Evolutionary conservation across 2,329 filamentous ascomycete species (phyloP), one percentile per base, ranked within the genome.

Genomic region (Chrysoporthe deuterocubensis): DNA sequence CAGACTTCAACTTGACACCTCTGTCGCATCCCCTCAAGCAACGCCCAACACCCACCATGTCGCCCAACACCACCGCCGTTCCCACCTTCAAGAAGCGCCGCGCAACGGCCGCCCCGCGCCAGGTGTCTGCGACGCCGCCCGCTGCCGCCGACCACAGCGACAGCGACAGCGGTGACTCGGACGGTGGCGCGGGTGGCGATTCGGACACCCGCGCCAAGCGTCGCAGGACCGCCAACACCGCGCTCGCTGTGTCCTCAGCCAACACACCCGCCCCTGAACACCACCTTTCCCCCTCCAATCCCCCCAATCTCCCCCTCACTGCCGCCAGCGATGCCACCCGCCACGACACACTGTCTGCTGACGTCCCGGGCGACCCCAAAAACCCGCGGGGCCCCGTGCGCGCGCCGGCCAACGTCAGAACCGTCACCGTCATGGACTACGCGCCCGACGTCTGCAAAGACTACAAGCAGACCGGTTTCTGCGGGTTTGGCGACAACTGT

Each of bases 391-490:
- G 87, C 11, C 88, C 82, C 44, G 87, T 87, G 32, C 81, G 85
- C 44, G 91, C 92, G 1, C 87, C 95, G 0, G 92, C 92, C 1
- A 98, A 98, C 74, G 90, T 99, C 66, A 89, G 96, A 63, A 97
- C 92, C 1, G 91, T 97, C 71, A 98, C 94, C 0, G 87, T 95
- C 7, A 97, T 89, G 43, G 96, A 99, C 76, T 98, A 93, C 76
- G 91, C 92, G 0, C 93, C 95, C 0, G 95, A 98, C 72, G 92
- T 97, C 0, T 99, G 96, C 80, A 98, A 98, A 78, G 96, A 98
- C 62, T 78, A 77, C 67, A 78, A 79, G 68, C 71, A 74, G 71
- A 92, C 81, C 32, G 89, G 87, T 0, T 89, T 89, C 75, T 91
- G 87, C 72, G 87, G 78, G 0, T 80, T 80, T 46, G 90, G 92